Evolutionary conservation across 2,329 filamentous ascomycete species (phyloP).

Genomic region (Microcyclosporella mali): DNA sequence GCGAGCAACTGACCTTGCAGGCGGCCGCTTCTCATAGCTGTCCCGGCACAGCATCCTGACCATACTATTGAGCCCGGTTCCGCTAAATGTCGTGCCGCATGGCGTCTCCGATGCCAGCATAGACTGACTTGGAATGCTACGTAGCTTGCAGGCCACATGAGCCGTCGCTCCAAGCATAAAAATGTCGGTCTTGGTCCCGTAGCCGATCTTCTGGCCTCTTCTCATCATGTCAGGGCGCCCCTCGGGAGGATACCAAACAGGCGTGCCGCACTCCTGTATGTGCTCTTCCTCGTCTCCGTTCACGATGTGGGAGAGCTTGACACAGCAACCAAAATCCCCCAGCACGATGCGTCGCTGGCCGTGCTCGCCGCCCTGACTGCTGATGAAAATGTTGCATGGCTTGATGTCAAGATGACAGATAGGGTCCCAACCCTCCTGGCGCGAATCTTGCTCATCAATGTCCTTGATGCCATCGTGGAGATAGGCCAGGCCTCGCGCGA

Average conservation of each 20-base stretch:
- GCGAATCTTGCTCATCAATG: background rate
- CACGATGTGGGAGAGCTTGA: slow-evolving; percentile 9
- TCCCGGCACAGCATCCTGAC: slow-evolving; percentile 6
- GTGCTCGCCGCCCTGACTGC: background rate
- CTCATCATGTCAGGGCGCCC: slow-evolving; percentile 2
- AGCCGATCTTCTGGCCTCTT: background rate
- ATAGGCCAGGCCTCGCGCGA: slow-evolving; percentile 14
- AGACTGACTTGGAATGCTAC: background rate
- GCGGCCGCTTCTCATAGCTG: slow-evolving; percentile 2
- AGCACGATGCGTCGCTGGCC: slow-evolving; percentile 10
- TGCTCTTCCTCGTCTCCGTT: slow-evolving; percentile 3
- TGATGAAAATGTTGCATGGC: slow-evolving; percentile 16
- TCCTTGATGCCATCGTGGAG: slow-evolving; percentile 29
- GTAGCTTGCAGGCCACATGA: slow-evolving; percentile 7
- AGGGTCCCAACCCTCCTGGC: slow-evolving; percentile 9
- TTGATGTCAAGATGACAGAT: slow-evolving; percentile 17
- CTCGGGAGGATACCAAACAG: slow-evolving; percentile 17
- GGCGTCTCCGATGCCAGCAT: background rate
- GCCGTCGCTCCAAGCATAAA: slow-evolving; percentile 14
- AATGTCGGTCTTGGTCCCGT: slow-evolving; percentile 17
- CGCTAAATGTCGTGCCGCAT: slow-evolving; percentile 8
- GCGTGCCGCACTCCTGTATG: slow-evolving; percentile 12
- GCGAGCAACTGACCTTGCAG: slow-evolving; percentile 9
- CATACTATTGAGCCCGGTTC: slow-evolving; percentile 3
- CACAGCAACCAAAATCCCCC: slow-evolving; percentile 19